phyloP scores from a whole-genome alignment of 1,139 yeast genomes.

The Lodderomyces parapsilosis region DNA sequence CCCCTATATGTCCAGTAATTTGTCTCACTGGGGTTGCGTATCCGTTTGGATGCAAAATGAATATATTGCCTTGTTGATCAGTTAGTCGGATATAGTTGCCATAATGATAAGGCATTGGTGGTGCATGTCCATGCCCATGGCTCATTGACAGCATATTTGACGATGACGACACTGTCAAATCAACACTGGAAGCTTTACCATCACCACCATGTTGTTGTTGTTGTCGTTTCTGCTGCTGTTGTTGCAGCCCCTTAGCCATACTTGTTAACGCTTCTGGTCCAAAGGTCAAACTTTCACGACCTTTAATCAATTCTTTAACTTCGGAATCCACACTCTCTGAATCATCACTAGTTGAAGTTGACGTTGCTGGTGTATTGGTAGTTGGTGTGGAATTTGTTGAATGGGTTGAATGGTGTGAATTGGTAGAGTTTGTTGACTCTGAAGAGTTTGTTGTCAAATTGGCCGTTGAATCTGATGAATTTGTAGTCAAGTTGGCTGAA shows the following conservation, averaged over 20 bases:
- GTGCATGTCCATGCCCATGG: conserved; percentile 1
- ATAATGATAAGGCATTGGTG: background rate
- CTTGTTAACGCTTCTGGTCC: conserved; percentile 17
- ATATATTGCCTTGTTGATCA: conserved; percentile 14
- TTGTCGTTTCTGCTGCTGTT: conserved; percentile 1
- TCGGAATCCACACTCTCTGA: conserved; percentile 18
- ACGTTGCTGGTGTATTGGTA: conserved; percentile 1
- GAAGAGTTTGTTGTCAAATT: conserved; percentile 14
- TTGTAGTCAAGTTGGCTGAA: too few species aligned
- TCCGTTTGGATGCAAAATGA: conserved; percentile 16
- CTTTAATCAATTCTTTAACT: conserved; percentile 20
- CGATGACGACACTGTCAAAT: conserved; percentile 4
- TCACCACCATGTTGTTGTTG: background rate
- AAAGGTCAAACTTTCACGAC: conserved; percentile 22
- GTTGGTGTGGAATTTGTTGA: conserved; percentile 1
- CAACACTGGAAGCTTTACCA: conserved; percentile 3
- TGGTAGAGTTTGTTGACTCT: background rate
- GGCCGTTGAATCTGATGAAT: background rate
- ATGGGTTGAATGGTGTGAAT: background rate
- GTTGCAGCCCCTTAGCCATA: too few species aligned
- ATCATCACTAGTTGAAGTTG: conserved; percentile 11
- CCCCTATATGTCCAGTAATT: conserved; percentile 6
- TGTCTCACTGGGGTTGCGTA: conserved; percentile 12
- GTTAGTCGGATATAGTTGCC: conserved; percentile 7
- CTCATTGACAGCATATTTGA: conserved; percentile 11